Evolutionary conservation across 2,329 filamentous ascomycete species (phyloP), one percentile per base, ranked within the genome.

Genomic region (Uncinocarpus reesii): DNA sequence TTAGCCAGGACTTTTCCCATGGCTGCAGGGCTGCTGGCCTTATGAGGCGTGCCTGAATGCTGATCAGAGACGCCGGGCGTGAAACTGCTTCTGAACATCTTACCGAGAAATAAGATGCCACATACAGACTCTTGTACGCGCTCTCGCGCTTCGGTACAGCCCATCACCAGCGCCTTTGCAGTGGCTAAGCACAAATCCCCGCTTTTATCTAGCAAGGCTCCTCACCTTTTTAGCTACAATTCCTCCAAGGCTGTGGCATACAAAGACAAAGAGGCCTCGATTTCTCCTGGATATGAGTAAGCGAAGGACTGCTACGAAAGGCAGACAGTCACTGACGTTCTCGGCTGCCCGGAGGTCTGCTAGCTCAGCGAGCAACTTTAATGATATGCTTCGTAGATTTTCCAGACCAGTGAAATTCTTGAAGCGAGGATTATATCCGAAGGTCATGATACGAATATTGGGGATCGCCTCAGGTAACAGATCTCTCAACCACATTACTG

Each of bases 221-320:
- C 11, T 60, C 10, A 42, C 64, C 45, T 60, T 57, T 52, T 68
- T 68, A 6, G 61, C 59, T n/a, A 67, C 48, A n/a, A 67, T 49
- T 2, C 65, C 65, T 7, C 65, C 65, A 36, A 68, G 47, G 15
- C 63, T 61, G 56, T 68, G 64, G 49, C 65, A 67, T 38, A 68
- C 42, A 48, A 68, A 67, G 32, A 67, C 62, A 31, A 68, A n/a
- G 61, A 7, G 65, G 64, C 28, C 62, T 56, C 6, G 4, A 11
- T 2, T 15, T 16, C 29, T 36, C 32, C 38, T 16, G 21, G 2
- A 7, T 7, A 29, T 13, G 11, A 8, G 18, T 18, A 37, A 16
- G 3, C 46, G n/a, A 11, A 29, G 11, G 7, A 29, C 7, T 11
- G 26, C 26, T 7, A 29, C 11, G 26, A 29, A 29, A 11, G 26